Base-by-base conservation (phyloP, 2,329 filamentous ascomycete genomes). In the Emydomyces testavorans region DNA sequence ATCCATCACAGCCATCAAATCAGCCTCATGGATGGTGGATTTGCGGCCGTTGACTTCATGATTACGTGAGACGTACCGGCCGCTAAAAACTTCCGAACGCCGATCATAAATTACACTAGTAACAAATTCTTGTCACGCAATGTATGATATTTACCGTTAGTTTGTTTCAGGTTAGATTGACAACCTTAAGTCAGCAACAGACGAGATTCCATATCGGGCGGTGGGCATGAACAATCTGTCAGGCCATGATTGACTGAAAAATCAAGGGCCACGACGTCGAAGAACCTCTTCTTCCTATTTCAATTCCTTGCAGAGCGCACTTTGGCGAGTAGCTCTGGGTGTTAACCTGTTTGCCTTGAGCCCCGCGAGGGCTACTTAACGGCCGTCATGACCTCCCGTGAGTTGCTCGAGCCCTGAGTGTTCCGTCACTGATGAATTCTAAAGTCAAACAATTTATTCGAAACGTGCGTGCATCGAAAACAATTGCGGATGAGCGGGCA, bases 391-490 rank as follows among this genome's bases (percentile, higher is more conserved):
- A 72, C 72, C 66, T 77, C 75, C 62, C 68, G 74, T 77, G 68
- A 61, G 73, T 68, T 58, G 53, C 58, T 47, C 55, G 43, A 46
- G 26, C 38, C 15, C 37, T 34, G 13, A 20, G 11, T 15, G 18
- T 41, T 51, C 45, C 45, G 29, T 38, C 61, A 55, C 60, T 65
- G 56, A 64, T 56, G 41, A 34, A 40, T 11, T 32, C 29, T 49
- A 45, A 63, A 96, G 92, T 98, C 67, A 98, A 98, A 74, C 92
- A 96, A 72, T 98, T 98, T 72, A 98, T 98, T 70, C 89, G 92
- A 65, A 96, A 95, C 71, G 92, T 98, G 65, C 87, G 92, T 66
- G 90, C 92, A 53, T 88, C 92, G 52, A 98, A 98, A 74, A 98
- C 92, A 29, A 95, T 98, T 64, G 93, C 93, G 65, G 92, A 98